These are phyloP conservation scores for Candida glucosophila DNA, from an alignment of 1,139 yeast species.

Conservation along the genomic window DNA sequence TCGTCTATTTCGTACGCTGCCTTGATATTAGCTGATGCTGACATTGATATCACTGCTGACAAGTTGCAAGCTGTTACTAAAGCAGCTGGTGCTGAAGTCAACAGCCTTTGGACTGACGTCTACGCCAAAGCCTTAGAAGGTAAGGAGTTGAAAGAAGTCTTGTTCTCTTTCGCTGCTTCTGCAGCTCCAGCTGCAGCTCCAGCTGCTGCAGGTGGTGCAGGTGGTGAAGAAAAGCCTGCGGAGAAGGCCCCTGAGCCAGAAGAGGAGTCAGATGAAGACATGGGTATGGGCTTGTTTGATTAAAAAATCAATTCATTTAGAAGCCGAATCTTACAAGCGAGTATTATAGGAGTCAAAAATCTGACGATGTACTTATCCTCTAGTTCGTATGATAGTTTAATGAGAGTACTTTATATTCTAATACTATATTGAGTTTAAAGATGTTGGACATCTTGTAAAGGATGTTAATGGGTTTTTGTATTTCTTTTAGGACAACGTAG, in stretches of 20 bases:
- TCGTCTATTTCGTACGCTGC: slow-evolving; percentile 84
- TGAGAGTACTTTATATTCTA: too few relatives aligned
- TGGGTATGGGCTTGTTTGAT: slow-evolving; percentile 85
- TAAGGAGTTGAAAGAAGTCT: slow-evolving; percentile 67
- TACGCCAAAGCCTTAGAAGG: slow-evolving; percentile 75
- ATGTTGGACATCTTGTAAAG: too few relatives aligned
- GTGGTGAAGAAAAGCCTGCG: slow-evolving; percentile 47
- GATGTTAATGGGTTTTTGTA: too few relatives aligned
- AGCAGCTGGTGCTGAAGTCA: slow-evolving; percentile 41
- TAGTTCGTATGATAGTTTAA: not conserved
- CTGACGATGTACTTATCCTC: not conserved
- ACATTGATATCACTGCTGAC: slow-evolving; percentile 68
- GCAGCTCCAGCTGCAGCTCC: slow-evolving; percentile 53
- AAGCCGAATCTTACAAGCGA: slow-evolving; percentile 2
- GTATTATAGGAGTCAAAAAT: slow-evolving; percentile 1
- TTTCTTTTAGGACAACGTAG: too few relatives aligned
- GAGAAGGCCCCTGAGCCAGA: slow-evolving; percentile 49
- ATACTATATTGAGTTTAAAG: too few relatives aligned
- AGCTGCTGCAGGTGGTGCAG: slow-evolving; percentile 50
- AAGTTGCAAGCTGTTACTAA: slow-evolving; percentile 60
- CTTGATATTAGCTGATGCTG: slow-evolving; percentile 79
- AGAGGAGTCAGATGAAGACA: slow-evolving; percentile 62
- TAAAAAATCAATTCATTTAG: slow-evolving; percentile 21
- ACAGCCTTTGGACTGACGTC: slow-evolving; percentile 70
- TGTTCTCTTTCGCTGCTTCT: slow-evolving; percentile 70